A percentile compares a stretch with the other conserved stretches of the same genome.
phyloP scores from a whole-genome alignment of 2,329 filamentous ascomycete genomes.

The Geoglossum cookeanum region DNA sequence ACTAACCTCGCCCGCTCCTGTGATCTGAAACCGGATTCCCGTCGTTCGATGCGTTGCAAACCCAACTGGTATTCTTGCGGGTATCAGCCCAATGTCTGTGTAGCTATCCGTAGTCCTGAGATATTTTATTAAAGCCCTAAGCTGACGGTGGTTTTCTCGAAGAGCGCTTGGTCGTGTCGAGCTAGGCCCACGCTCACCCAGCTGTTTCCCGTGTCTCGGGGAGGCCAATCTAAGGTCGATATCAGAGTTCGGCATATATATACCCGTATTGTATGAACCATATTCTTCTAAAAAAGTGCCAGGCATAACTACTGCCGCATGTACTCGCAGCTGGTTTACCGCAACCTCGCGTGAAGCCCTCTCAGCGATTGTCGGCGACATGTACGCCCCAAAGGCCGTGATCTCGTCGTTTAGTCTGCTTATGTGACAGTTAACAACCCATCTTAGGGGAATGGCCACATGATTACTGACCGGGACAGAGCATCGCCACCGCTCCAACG shows the following conservation, averaged over 20 bases:
- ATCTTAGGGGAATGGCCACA: not conserved
- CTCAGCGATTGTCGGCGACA: constrained; percentile 26
- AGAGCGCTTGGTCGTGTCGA: constrained; percentile 17
- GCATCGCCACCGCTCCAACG: not conserved
- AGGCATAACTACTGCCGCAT: constrained; percentile 9
- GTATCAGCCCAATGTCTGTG: constrained; percentile 9
- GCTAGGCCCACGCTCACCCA: constrained; percentile 17
- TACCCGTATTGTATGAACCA: constrained; percentile 33
- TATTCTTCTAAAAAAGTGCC: constrained; percentile 23
- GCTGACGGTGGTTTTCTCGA: constrained; percentile 11
- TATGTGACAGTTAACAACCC: not conserved
- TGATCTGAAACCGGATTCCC: constrained; percentile 26
- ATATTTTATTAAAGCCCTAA: constrained; percentile 12
- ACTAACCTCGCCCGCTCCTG: constrained; percentile 18
- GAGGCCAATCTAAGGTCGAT: constrained; percentile 29
- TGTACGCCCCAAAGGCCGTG: constrained; percentile 24
- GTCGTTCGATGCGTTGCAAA: constrained; percentile 25
- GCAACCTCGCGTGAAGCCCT: constrained; percentile 15
- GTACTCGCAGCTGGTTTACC: not conserved
- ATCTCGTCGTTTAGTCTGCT: constrained; percentile 26
- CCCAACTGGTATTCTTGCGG: constrained; percentile 17
- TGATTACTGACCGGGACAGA: not conserved
- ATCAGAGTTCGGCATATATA: constrained; percentile 33
- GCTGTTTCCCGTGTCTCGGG: constrained; percentile 11
- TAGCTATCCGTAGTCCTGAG: constrained; percentile 13